Conservation (phyloP, 306 rosid genomes). For the Quercus alba region DNA sequence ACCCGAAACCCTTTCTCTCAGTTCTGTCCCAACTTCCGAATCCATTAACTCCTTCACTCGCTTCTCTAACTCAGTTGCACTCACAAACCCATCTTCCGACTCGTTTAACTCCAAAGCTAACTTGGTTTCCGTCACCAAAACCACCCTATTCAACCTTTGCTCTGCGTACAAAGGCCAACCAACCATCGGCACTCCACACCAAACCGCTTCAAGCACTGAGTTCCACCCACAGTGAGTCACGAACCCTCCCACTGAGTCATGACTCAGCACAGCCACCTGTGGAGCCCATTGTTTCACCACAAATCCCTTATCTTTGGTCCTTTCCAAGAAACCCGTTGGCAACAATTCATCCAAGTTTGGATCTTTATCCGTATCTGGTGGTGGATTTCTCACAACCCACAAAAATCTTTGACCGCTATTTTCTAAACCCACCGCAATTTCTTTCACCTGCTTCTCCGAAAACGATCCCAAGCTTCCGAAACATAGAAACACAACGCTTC, state of each 20-base stretch:
- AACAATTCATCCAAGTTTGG: background rate
- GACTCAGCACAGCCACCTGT: conserved; percentile 16
- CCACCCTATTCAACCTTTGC: conserved; percentile 26
- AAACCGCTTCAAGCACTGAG: conserved; percentile 29
- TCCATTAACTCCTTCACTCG: conserved; percentile 34
- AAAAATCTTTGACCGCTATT: background rate
- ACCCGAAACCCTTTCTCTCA: conserved; percentile 4
- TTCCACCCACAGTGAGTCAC: conserved; percentile 45
- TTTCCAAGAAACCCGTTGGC: background rate
- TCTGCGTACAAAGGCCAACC: conserved; percentile 42
- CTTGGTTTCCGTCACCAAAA: conserved; percentile 8
- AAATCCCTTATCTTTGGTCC: conserved; percentile 1
- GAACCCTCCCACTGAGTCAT: conserved; percentile 24
- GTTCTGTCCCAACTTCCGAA: conserved; percentile 15
- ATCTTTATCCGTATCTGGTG: background rate
- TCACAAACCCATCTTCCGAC: conserved; percentile 2
- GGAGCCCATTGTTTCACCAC: conserved; percentile 3
- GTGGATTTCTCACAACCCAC: conserved; percentile 2
- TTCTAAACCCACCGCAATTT: background rate
- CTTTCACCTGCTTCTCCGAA: too few species aligned
- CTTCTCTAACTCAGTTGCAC: conserved; percentile 34
- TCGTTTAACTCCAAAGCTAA: conserved; percentile 11
- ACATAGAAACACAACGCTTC: background rate
- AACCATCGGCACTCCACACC: conserved; percentile 27
- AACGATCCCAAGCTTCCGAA: too few species aligned